Conservation (phyloP, 768 basidiomycete genomes). For the Zangia roseola region DNA sequence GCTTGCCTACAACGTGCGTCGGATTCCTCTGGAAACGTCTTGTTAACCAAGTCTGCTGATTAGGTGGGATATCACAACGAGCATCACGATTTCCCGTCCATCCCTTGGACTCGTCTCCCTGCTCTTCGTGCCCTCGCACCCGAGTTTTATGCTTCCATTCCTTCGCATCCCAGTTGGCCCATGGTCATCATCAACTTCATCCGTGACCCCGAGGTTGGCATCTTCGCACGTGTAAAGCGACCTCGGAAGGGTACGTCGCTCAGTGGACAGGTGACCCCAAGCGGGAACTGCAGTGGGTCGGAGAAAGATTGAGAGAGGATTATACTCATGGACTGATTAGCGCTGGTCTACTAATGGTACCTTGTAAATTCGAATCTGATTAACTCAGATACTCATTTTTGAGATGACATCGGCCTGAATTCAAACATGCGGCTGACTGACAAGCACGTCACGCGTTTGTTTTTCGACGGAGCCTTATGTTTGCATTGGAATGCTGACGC, state of each 20-base stretch:
- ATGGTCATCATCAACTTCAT: slow-evolving; percentile 96
- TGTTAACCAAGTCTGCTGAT: background rate
- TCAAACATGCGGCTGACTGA: background rate
- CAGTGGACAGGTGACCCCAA: slow-evolving; percentile 20
- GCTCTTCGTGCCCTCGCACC: slow-evolving; percentile 79
- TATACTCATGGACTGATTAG: slow-evolving; percentile 5
- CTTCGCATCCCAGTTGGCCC: slow-evolving; percentile 89
- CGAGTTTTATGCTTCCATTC: slow-evolving; percentile 88
- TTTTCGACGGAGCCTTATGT: slow-evolving; percentile 9
- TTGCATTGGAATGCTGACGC: slow-evolving; percentile 7
- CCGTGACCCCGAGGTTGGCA: slow-evolving; percentile 81
- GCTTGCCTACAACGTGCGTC: slow-evolving; percentile 87
- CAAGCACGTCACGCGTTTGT: slow-evolving; percentile 6
- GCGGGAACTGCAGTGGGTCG: slow-evolving; percentile 1
- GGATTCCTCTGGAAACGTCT: background rate
- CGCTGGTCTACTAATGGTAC: slow-evolving; percentile 7
- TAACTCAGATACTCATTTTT: too few relatives aligned
- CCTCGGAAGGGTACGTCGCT: slow-evolving; percentile 38
- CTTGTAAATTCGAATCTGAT: slow-evolving; percentile 15
- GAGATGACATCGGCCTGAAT: background rate
- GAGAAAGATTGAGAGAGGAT: slow-evolving; percentile 16
- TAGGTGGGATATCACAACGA: slow-evolving; percentile 99
- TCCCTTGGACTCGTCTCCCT: slow-evolving; percentile 93
- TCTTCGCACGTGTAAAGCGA: slow-evolving; percentile 87
- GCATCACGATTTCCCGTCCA: slow-evolving; percentile 97